phyloP scores from a whole-genome alignment of 169 alveolate species.

The Plasmodium gonderi region DNA sequence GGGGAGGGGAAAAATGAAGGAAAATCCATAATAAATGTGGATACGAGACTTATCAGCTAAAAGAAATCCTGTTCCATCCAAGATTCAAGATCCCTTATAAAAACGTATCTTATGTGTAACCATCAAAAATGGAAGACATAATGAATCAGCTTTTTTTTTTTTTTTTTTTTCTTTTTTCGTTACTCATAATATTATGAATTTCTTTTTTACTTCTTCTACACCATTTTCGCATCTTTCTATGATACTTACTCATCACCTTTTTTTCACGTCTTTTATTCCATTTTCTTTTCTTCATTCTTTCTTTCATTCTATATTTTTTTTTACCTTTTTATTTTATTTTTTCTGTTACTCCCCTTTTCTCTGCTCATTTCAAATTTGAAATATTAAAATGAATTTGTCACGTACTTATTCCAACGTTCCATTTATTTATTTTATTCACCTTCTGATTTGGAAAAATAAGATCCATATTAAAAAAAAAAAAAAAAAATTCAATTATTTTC shows the following conservation, averaged over 20 bases:
- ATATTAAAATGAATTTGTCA: not conserved
- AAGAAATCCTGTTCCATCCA: too few species aligned
- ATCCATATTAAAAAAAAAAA: not conserved
- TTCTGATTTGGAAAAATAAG: not conserved
- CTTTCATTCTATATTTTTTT: not conserved
- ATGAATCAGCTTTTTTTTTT: not conserved
- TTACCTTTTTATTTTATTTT: not conserved
- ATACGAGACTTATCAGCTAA: not conserved
- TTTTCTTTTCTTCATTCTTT: not conserved
- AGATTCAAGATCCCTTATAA: too few species aligned
- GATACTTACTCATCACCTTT: too few species aligned
- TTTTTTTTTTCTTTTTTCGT: not conserved
- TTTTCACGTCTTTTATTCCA: not conserved
- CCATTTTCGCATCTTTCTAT: not conserved
- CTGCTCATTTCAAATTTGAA: not conserved
- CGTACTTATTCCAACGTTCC: not conserved
- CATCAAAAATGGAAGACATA: not conserved
- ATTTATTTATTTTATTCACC: not conserved
- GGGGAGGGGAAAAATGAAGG: not conserved
- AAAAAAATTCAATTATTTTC: not conserved
- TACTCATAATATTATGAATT: not conserved
- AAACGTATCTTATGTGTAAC: not conserved
- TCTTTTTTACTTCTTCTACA: not conserved
- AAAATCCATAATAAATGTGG: not conserved
- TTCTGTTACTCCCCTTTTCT: not conserved